Base-by-base conservation (phyloP, 192 early-diverging fungal genomes). In the Backusella westeae region DNA sequence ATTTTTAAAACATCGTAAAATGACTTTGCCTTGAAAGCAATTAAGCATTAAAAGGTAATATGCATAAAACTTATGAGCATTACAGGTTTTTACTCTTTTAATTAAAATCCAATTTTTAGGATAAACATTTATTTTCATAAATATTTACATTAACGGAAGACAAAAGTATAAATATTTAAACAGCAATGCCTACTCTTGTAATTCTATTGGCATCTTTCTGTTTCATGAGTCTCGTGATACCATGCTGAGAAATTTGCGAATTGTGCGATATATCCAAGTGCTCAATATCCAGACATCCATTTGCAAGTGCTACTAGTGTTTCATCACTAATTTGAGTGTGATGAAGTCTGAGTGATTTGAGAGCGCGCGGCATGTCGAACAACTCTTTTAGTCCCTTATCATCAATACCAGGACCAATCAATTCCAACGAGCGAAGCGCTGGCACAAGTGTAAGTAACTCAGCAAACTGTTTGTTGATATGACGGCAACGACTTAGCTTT, bases 301-400 rank as follows among this genome's bases (percentile, higher is more conserved):
- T 67, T 34, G 34, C 29, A 5, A 67, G 17, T 7, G 66, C 36
- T 19, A 36, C 32, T 19, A 69, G 12, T n/a, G 67, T 69, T 4
- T 34, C n/a, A 39, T 69, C 67, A 38, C 35, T 69, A 10, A 69
- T 69, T 69, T 69, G 67, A 21, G 67, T 69, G 21, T 69, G 19
- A 39, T 38, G 36, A 69, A 69, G 32, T 38, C 35, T 69, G 35
- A 69, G 34, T n/a, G 17, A 39, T 10, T 69, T 26, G 34, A 69
- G 36, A 21, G 35, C 35, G 19, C 34, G n/a, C 9, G 67, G 67
- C 21, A 69, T 69, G 39, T 69, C 9, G 7, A 69, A 69, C 35
- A 69, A 21, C 15, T 23, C 36, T 21, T 21, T 34, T 21, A 69
- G 0, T n/a, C 35, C 34, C 19, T 21, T 35, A 38, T 69, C 67